phyloP scores from a whole-genome alignment of 306 rosid genomes.

The Rosa chinensis region DNA sequence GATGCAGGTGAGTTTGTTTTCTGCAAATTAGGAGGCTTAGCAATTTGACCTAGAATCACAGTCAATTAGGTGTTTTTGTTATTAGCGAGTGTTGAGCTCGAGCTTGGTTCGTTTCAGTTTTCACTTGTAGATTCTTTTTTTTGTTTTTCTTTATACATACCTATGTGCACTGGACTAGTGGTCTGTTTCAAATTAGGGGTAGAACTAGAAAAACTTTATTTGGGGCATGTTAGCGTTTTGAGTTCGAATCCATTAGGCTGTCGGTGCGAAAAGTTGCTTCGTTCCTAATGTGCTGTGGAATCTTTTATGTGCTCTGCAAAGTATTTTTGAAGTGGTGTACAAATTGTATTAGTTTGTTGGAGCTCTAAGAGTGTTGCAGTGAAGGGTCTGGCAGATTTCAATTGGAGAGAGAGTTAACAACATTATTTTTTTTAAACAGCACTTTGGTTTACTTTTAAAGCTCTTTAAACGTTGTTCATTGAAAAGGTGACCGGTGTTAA shows the following conservation, averaged over 20 bases:
- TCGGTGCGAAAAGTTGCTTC: not conserved
- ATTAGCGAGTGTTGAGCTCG: slow-evolving; percentile 28
- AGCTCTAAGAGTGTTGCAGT: not conserved
- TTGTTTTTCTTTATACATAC: not conserved
- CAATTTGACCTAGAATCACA: slow-evolving; percentile 37
- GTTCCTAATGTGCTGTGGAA: not conserved
- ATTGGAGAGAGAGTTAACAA: not conserved
- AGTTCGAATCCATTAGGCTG: slow-evolving; percentile 19
- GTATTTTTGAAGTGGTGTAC: not conserved
- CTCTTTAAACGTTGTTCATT: not conserved
- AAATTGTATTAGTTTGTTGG: not conserved
- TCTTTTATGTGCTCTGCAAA: not conserved
- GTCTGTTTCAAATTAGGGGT: slow-evolving; percentile 9
- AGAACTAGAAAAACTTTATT: slow-evolving; percentile 15
- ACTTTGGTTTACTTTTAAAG: not conserved
- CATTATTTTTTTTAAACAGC: not conserved
- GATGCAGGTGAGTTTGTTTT: slow-evolving; percentile 74
- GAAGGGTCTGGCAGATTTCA: not conserved
- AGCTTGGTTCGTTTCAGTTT: slow-evolving; percentile 20
- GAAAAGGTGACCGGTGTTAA: not conserved
- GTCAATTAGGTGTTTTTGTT: slow-evolving; percentile 16
- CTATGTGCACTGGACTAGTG: not conserved
- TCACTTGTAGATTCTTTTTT: slow-evolving; percentile 8
- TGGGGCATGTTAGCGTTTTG: slow-evolving; percentile 4
- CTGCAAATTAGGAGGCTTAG: slow-evolving; percentile 27